Evolutionary conservation across 495 filamentous ascomycete species (phyloP).

Genomic region (Penicillium desertorum): DNA sequence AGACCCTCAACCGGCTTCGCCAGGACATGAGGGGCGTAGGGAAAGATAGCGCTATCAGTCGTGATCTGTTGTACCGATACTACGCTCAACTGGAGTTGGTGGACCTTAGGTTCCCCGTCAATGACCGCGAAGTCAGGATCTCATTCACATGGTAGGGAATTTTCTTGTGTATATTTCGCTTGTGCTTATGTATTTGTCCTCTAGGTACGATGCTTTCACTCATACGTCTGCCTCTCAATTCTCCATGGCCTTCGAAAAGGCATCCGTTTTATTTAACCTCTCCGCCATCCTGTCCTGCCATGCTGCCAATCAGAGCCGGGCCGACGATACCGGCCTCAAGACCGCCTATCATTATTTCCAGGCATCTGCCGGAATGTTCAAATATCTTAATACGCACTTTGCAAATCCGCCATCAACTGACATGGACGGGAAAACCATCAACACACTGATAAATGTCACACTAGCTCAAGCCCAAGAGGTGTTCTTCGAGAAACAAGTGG

Average conservation of each 20-base stretch:
- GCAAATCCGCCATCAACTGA: slow-evolving; percentile 94
- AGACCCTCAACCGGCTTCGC: slow-evolving; percentile 90
- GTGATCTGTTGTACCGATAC: slow-evolving; percentile 94
- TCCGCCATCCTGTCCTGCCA: slow-evolving; percentile 95
- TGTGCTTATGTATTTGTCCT: neutral
- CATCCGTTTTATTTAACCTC: slow-evolving; percentile 99
- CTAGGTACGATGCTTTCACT: slow-evolving; percentile 97
- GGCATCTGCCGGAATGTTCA: slow-evolving; percentile 98
- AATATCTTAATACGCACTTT: slow-evolving; percentile 99
- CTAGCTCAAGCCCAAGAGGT: slow-evolving; percentile 96
- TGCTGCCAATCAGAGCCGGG: slow-evolving; percentile 87
- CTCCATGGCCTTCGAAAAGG: slow-evolving; percentile 96
- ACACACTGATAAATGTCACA: slow-evolving; percentile 88
- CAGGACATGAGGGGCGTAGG: slow-evolving; percentile 99
- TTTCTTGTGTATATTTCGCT: neutral
- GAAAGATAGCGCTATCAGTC: slow-evolving; percentile 90
- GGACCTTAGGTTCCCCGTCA: slow-evolving; percentile 92
- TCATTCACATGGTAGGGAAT: slow-evolving; percentile 87
- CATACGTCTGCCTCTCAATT: slow-evolving; percentile 94
- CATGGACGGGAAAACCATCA: slow-evolving; percentile 90
- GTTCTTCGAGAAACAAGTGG: slow-evolving; percentile 93
- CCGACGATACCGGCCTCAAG: slow-evolving; percentile 89
- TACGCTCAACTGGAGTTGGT: slow-evolving; percentile 95
- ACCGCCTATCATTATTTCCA: slow-evolving; percentile 98
- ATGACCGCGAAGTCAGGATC: slow-evolving; percentile 98